These are phyloP conservation scores for Tephrocybe sp. DNA, from an alignment of 768 basidiomycete genomes.

Conservation along the genomic window DNA sequence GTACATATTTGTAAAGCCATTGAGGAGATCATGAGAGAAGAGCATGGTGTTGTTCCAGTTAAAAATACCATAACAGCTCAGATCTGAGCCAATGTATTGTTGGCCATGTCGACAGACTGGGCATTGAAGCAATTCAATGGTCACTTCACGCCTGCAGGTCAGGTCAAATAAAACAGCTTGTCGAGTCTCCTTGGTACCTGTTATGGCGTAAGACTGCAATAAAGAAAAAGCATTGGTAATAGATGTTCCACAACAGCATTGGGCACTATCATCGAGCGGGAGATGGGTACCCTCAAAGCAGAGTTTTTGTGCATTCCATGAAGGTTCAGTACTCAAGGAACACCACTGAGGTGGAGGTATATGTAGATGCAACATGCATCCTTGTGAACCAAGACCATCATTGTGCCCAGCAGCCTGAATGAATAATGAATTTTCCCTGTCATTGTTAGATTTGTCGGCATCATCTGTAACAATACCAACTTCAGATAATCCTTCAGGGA, in stretches of 20 bases:
- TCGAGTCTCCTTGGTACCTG: background rate
- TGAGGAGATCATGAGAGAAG: constrained; percentile 31
- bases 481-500: background rate
- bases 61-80: constrained; percentile 26
- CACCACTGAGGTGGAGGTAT: constrained; percentile 2
- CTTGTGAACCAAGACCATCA: background rate
- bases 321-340: background rate
- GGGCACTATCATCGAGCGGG: background rate
- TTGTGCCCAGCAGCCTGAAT: constrained; percentile 2
- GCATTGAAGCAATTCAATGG: background rate
- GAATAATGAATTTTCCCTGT: background rate
- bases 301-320: background rate
- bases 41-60: constrained; percentile 32
- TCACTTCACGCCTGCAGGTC: background rate
- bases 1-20: constrained; percentile 31
- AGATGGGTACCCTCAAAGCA: background rate
- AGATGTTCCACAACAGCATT: background rate
- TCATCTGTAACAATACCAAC: background rate
- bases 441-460: background rate
- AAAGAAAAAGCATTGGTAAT: background rate
- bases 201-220: background rate
- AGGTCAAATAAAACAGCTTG: background rate
- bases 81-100: constrained; percentile 29
- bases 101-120: background rate
- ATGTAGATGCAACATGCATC: background rate